These are phyloP conservation scores for Durotheca rogersii DNA, from an alignment of 495 filamentous ascomycete species.

Conservation along the genomic window DNA sequence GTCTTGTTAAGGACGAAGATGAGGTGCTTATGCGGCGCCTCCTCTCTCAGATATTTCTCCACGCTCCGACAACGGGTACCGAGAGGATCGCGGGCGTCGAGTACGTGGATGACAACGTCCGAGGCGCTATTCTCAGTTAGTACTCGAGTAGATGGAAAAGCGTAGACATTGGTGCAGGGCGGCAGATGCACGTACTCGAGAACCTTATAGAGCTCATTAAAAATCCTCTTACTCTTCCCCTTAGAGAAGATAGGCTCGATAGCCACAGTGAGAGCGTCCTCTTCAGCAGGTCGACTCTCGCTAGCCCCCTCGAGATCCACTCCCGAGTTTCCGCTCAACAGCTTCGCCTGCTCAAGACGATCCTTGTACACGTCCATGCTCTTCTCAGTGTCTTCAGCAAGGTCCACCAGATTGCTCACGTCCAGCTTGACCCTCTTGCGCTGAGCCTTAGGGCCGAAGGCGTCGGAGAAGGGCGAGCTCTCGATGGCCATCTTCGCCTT, in stretches of 20 bases:
- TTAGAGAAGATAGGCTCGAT: constrained; percentile 90
- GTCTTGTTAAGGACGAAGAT: constrained; percentile 94
- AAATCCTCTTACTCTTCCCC: constrained; percentile 91
- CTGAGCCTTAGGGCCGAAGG: constrained; percentile 91
- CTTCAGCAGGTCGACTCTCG: constrained; percentile 45
- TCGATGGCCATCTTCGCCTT: constrained; percentile 93
- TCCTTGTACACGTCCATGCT: constrained; percentile 79
- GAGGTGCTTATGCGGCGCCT: constrained; percentile 93
- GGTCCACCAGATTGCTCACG: constrained; percentile 75
- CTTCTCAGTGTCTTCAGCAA: constrained; percentile 74
- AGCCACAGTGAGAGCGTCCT: constrained; percentile 62
- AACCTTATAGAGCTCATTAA: constrained; percentile 97
- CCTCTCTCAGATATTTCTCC: constrained; percentile 89
- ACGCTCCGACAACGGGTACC: constrained; percentile 87
- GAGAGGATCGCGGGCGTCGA: constrained; percentile 88
- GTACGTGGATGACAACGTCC: constrained; percentile 93
- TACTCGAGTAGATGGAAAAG: not conserved
- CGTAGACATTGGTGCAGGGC: not conserved
- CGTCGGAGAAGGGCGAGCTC: constrained; percentile 78
- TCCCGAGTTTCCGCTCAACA: constrained; percentile 67
- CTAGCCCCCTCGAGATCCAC: constrained; percentile 49
- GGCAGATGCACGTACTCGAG: constrained; percentile 67
- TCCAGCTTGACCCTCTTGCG: constrained; percentile 87
- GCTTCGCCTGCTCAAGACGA: constrained; percentile 67
- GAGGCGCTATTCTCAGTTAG: constrained; percentile 49